Percentiles rank a stretch among this genome's conserved stretches.
phyloP scores from a whole-genome alignment of 441 rosid genomes.

The Rhodomyrtus psidioides region DNA sequence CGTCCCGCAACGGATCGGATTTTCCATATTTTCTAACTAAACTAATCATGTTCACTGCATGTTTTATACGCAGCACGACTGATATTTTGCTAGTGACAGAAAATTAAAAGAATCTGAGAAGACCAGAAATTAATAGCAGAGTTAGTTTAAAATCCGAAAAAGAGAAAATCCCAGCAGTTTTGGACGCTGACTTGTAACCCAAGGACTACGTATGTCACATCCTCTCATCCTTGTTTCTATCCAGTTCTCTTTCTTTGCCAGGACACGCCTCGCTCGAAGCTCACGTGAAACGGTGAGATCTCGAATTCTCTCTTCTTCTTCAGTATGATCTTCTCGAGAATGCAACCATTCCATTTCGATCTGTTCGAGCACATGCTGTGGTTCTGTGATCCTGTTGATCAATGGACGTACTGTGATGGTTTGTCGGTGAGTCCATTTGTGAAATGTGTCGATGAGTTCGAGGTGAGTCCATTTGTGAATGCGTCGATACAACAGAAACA shows the following conservation, averaged over 20 bases:
- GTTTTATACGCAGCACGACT: neutral
- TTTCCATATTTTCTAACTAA: neutral
- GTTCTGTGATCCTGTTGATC: neutral
- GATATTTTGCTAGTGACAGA: too few relatives aligned
- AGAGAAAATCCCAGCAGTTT: too few relatives aligned
- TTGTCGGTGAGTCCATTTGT: too few relatives aligned
- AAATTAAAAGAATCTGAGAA: too few relatives aligned
- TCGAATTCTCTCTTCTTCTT: neutral
- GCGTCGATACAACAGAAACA: neutral
- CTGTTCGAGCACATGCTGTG: neutral
- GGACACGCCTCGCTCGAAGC: neutral
- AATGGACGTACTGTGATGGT: neutral
- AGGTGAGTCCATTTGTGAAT: neutral
- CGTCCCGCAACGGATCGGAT: neutral
- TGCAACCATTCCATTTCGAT: neutral
- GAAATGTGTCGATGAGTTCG: too few relatives aligned
- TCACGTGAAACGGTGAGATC: neutral
- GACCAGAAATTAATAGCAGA: too few relatives aligned
- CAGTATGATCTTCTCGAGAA: neutral
- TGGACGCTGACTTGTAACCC: too few relatives aligned
- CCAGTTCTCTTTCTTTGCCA: neutral
- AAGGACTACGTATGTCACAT: neutral
- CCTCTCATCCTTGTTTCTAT: neutral
- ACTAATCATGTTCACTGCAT: neutral
- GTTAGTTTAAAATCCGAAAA: neutral